Conservation (phyloP, 495 filamentous ascomycete species). For the Penicillium pulvis region DNA sequence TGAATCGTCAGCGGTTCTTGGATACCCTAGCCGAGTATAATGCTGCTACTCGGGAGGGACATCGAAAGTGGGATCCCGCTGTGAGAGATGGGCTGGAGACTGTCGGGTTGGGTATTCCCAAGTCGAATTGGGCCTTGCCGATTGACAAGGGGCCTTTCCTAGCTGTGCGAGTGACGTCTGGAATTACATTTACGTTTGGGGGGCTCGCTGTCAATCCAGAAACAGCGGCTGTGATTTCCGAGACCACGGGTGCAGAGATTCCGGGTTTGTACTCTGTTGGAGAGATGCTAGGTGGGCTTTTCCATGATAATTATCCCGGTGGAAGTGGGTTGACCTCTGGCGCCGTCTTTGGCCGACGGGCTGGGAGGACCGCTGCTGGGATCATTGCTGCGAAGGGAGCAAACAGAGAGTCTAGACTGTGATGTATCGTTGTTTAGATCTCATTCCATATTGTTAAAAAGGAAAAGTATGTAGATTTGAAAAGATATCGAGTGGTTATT, state of each 20-base stretch:
- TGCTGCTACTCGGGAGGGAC: slow-evolving; percentile 38
- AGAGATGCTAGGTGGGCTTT: slow-evolving; percentile 65
- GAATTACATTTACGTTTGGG: slow-evolving; percentile 69
- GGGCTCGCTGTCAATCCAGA: slow-evolving; percentile 54
- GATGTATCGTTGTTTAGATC: not conserved
- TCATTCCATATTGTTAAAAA: not conserved
- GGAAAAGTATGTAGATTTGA: not conserved
- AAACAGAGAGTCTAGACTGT: not conserved
- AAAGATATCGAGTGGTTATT: not conserved
- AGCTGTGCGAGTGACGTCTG: slow-evolving; percentile 59
- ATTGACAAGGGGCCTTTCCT: slow-evolving; percentile 57
- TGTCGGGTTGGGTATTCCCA: slow-evolving; percentile 42
- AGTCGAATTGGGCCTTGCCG: slow-evolving; percentile 65
- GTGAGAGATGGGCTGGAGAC: slow-evolving; percentile 59
- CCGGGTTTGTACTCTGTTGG: slow-evolving; percentile 58
- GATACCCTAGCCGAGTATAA: slow-evolving; percentile 55
- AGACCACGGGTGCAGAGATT: slow-evolving; percentile 42
- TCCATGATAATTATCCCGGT: slow-evolving; percentile 65
- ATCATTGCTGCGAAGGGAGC: slow-evolving; percentile 1
- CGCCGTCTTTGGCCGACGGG: slow-evolving; percentile 56
- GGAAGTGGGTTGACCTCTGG: slow-evolving; percentile 63
- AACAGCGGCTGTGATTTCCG: slow-evolving; percentile 48
- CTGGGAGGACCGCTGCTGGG: slow-evolving; percentile 37
- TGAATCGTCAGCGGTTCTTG: slow-evolving; percentile 42
- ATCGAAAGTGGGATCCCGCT: slow-evolving; percentile 51